phyloP scores from a whole-genome alignment of 1,284 basidiomycete genomes.

The Puccinia brachypodii region DNA sequence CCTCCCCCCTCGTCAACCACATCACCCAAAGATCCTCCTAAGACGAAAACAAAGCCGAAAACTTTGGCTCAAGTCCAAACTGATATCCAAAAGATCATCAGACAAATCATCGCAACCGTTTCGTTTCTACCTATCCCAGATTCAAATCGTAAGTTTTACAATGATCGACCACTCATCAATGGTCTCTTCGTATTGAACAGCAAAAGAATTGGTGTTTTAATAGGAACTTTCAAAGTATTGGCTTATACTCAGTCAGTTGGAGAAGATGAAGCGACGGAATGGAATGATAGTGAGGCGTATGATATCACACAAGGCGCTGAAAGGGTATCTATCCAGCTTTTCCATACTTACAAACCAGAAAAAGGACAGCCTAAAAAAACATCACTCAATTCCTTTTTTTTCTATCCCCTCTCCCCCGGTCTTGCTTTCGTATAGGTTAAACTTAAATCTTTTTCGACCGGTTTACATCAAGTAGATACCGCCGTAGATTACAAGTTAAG shows the following conservation, averaged over 20 bases:
- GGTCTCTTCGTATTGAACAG: background rate
- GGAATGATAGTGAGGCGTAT: conserved; percentile 34
- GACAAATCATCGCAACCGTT: conserved; percentile 95
- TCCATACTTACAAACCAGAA: too few species aligned
- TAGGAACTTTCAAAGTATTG: conserved; percentile 37
- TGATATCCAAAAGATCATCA: conserved; percentile 95
- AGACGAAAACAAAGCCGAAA: conserved; percentile 54
- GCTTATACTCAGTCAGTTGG: conserved; percentile 17
- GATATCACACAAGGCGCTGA: conserved; percentile 15
- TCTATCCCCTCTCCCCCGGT: too few species aligned
- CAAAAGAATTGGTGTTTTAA: background rate
- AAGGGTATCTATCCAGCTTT: background rate
- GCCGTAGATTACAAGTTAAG: conserved; percentile 44
- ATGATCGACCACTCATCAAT: background rate
- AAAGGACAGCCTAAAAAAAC: too few species aligned
- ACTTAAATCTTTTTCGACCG: conserved; percentile 40
- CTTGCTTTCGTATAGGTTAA: conserved; percentile 24
- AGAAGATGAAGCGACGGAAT: conserved; percentile 6
- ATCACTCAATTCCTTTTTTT: background rate
- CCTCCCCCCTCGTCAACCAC: background rate
- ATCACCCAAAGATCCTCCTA: background rate
- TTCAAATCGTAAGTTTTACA: conserved; percentile 7
- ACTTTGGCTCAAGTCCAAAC: conserved; percentile 89
- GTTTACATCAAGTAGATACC: conserved; percentile 22
- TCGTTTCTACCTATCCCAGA: conserved; percentile 94